Base-by-base conservation (phyloP, 2,329 filamentous ascomycete species). In the Pseudofabraea citricarpa region DNA sequence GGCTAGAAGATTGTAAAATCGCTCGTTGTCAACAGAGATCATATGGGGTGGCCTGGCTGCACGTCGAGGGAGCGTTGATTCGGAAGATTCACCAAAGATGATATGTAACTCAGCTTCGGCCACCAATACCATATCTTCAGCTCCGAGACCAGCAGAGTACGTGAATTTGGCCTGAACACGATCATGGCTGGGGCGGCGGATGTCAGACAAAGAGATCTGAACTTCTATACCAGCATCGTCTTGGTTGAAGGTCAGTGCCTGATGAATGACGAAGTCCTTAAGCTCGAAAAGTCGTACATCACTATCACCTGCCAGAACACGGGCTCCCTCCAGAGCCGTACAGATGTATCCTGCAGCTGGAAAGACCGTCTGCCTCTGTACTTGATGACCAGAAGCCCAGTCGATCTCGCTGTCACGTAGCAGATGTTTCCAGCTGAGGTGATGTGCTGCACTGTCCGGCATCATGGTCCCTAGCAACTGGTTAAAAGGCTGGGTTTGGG, bases 401-500 rank as follows among this genome's bases (percentile, higher is more conserved):
- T 64, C 60, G 1, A 63, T 44, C 20, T 71, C 60, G 0, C 58
- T 55, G 1, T 12, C 9, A 5, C 7, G 8, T 20, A 50, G 37
- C 2, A 45, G 4, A 35, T 50, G 36, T 21, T 21, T 19, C 47
- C 47, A 50, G 16, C 41, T 5, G 10, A 42, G 15, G 35, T 44
- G 47, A 36, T 6, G 43, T 48, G 6, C 39, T 49, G 29, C 43
- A 55, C 24, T 53, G 37, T 1, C 46, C 36, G 3, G 32, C 42
- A 6, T 53, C 51, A 2, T 74, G 74, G 19, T 18, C 12, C 44
- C 44, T 20, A 46, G 44, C 13, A 46, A 18, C 9, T 16, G 16
- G 75, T 70, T 3, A 77, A 63, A 42, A 76, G 73, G 31, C 69
- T 66, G 13, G 71, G 64, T 3, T 66, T 65, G 41, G 64, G 65